Evolutionary conservation across 1,284 basidiomycete genomes (phyloP), one percentile per base, ranked within the genome.

Genomic region (Marasmius oreades): DNA sequence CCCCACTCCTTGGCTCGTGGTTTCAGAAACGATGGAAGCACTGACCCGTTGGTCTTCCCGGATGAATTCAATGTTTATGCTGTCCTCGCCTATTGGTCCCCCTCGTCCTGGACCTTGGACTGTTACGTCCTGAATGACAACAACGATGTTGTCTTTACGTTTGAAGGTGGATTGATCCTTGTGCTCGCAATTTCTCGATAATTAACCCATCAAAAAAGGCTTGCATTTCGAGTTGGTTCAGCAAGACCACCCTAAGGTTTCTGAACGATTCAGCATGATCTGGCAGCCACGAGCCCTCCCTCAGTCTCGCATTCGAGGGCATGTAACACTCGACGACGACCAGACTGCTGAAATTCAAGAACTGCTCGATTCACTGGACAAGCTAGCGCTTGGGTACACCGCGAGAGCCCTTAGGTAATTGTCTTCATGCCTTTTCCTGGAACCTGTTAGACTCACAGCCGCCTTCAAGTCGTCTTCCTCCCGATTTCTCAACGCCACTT

Each of bases 1-100:
- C 63, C 63, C 39, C 63, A 64, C 44, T 61, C 59, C 12, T 45
- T 63, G 12, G n/a, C 45, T 5, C 48, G 63, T 6, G 58, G 34
- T 3, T 64, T 54, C 53, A 62, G 63, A 20, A 63, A 63, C 42
- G 58, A 64, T 47, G 63, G 63, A 18, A 60, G 43, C 14, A 20
- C 47, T 16, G 59, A 46, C 10, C 62, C 62, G 3, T 55, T 64
- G 5, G 42, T 58, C n/a, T 55, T 63, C 12, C 56, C 60, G n/a
- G 62, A 61, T 11, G 62, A 64, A 33, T 63, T 61, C 37, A 31
- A 36, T 10, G 53, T 48, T 12, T 64, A 62, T 46, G 47, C 58
- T 36, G 55, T 53, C 16, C 18, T 63, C 18, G 16, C 18, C 11
- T 52, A 62, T 26, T 63, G 62, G 55, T 43, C 62, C 14, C 55